Conservation (phyloP, 192 early-diverging fungal genomes). For the Mortierella claussenii region DNA sequence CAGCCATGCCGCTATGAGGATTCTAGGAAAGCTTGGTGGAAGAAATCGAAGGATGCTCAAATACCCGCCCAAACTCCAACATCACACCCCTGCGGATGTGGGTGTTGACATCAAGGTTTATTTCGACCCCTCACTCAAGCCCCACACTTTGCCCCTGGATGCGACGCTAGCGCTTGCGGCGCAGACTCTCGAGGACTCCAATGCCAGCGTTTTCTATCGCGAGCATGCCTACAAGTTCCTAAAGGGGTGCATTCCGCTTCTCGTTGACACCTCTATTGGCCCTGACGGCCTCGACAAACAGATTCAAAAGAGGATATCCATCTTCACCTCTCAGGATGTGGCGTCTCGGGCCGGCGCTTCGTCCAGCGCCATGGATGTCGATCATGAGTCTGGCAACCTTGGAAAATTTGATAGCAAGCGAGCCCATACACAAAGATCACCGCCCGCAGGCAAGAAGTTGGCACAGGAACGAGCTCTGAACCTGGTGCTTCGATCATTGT, state of each 20-base stretch:
- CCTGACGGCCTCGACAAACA: conserved; percentile 54
- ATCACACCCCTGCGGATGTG: conserved; percentile 55
- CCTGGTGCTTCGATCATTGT: conserved; percentile 69
- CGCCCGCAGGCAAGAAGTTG: conserved; percentile 65
- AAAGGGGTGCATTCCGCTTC: conserved; percentile 70
- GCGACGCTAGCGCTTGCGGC: conserved; percentile 63
- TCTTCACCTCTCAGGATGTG: conserved; percentile 29
- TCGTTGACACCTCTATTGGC: conserved; percentile 73
- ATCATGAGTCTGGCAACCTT: conserved; percentile 49
- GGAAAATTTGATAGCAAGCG: conserved; percentile 39
- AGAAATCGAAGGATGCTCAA: conserved; percentile 90
- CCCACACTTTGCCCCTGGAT: conserved; percentile 69
- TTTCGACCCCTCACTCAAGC: conserved; percentile 63
- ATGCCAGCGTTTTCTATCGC: conserved; percentile 62
- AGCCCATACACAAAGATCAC: conserved; percentile 34
- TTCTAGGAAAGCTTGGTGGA: conserved; percentile 98
- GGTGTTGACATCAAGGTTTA: conserved; percentile 69
- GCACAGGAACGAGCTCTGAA: conserved; percentile 74
- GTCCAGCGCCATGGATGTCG: conserved; percentile 53
- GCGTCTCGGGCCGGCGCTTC: conserved; percentile 14
- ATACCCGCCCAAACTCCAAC: conserved; percentile 68
- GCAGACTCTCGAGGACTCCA: conserved; percentile 64
- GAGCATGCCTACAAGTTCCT: conserved; percentile 74
- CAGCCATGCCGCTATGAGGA: conserved; percentile 87
- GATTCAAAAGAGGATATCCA: conserved; percentile 50